Conservation (phyloP, 1,284 basidiomycete species). For the Malassezia nana region DNA sequence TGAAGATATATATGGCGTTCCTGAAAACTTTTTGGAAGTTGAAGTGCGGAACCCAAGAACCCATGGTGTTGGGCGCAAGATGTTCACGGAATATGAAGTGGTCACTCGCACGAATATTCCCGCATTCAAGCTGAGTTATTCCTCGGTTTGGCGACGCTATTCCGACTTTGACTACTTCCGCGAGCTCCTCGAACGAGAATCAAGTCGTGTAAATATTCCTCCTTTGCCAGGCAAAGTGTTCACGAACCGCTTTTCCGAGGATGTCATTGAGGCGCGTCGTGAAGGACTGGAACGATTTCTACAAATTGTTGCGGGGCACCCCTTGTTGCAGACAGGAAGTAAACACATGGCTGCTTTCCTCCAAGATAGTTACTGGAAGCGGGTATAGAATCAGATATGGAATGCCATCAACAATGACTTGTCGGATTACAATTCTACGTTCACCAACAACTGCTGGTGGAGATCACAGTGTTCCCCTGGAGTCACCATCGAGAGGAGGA, state of each 20-base stretch:
- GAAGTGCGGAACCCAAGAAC: constrained; percentile 95
- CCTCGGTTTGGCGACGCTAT: constrained; percentile 83
- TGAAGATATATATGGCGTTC: constrained; percentile 85
- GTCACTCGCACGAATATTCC: constrained; percentile 98
- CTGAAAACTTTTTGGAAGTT: constrained; percentile 93
- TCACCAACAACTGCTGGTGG: background rate
- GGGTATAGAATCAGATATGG: background rate
- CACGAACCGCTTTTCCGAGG: constrained; percentile 74
- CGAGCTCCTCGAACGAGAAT: constrained; percentile 92
- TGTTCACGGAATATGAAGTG: constrained; percentile 99
- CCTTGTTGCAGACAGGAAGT: constrained; percentile 91
- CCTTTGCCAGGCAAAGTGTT: constrained; percentile 78
- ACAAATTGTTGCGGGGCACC: constrained; percentile 92
- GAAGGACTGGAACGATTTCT: constrained; percentile 92
- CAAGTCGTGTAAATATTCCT: constrained; percentile 92
- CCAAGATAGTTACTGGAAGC: constrained; percentile 54
- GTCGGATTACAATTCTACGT: background rate
- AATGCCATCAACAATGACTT: background rate
- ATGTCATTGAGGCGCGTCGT: constrained; percentile 81
- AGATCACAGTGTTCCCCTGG: background rate
- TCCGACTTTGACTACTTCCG: constrained; percentile 99
- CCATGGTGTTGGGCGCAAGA: constrained; percentile 69
- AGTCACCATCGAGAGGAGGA: background rate
- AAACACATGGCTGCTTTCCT: constrained; percentile 94
- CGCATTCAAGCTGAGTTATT: constrained; percentile 92